Conservation (phyloP, 73 alveolate species). For the Paramecium tetraurelia region DNA sequence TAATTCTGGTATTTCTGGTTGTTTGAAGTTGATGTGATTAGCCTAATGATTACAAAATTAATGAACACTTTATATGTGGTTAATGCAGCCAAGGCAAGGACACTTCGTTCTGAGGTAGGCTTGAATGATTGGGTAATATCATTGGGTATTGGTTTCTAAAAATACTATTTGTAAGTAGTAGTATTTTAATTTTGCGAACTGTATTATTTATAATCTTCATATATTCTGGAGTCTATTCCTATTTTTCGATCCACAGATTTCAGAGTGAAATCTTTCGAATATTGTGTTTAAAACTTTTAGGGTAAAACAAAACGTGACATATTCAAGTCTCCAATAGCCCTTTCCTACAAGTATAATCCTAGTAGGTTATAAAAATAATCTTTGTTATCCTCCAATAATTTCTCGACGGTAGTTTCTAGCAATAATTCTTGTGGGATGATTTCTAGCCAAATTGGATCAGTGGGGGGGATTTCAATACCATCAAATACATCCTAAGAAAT, state of each 20-base stretch:
- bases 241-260: background rate
- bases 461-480: background rate
- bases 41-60: background rate
- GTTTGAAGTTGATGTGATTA: background rate
- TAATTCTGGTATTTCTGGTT: slow-evolving; percentile 7
- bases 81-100: background rate
- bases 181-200: background rate
- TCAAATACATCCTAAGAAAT: background rate
- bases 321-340: background rate
- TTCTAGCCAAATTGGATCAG: slow-evolving; percentile 37
- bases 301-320: slow-evolving; percentile 25
- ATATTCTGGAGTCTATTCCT: background rate
- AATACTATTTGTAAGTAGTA: background rate
- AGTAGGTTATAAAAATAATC: slow-evolving; percentile 15
- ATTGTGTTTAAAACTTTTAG: background rate
- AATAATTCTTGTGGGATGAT: background rate
- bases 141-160: background rate
- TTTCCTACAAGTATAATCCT: slow-evolving; percentile 34
- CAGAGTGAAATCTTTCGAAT: background rate
- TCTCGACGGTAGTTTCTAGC: background rate
- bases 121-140: background rate
- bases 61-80: slow-evolving; percentile 26
- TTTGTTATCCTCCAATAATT: slow-evolving; percentile 20
- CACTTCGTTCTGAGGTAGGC: background rate
- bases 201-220: background rate